Evolutionary conservation across 140 eudicot genomes (phyloP), one percentile per base, ranked within the genome.

Genomic region (Erigeron philadelphicus): DNA sequence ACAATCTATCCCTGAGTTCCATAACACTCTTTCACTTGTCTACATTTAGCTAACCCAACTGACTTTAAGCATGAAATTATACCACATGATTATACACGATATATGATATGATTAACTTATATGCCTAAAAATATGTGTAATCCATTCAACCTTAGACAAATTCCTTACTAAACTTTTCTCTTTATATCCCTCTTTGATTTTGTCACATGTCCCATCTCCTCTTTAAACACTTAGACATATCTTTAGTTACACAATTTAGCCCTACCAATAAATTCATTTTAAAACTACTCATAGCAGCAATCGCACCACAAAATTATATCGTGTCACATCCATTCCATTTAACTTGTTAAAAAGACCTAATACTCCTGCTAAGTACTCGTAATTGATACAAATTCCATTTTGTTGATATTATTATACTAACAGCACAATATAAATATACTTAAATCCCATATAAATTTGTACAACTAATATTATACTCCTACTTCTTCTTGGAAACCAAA

Each of bases 261-360:
- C 38, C 38, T 31, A 31, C 4, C 38, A 31, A 31, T 31, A 31
- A 31, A 2, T 31, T 67, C 16, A 41, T n/a, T 52, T 62, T 47
- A 13, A 38, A 16, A 58, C 13, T 50, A 46, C 64, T 63, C 64
- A 73, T 42, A 18, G 19, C 56, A 70, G 52, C 16, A 21, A 59
- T 41, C 41, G 41, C 62, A 66, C 47, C 63, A 74, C 50, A 40
- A 19, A 55, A 25, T 49, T 62, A 21, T 41, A 35, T 17, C 23
- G n/a, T 68, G 38, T 56, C 31, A 21, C 46, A 18, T 38, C 11
- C 45, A 57, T 7, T 44, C 45, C 74, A 55, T 70, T 48, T 70
- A 42, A 55, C 44, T 43, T 11, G 38, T 42, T 41, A 4, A 5
- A 4, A 16, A 43, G 49, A 23, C 58, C 23, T 56, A 9, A 18